Evolutionary conservation across 139 green algal species (phyloP), one percentile per base, ranked within the genome.

Genomic region (Coelastrella sp.): DNA sequence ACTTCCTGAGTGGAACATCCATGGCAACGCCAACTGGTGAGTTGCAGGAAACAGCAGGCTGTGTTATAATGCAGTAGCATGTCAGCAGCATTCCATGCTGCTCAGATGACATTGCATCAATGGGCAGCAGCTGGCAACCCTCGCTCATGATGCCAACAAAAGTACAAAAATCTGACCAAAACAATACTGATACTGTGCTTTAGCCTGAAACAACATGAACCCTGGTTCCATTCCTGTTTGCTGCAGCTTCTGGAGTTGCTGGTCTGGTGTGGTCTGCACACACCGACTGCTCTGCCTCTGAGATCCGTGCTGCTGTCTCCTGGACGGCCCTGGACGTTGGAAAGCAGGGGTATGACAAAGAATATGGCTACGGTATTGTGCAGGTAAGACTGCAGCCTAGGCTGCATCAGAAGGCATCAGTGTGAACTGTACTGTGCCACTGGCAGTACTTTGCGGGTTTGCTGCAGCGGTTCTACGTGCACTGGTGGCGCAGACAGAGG

Each of bases 1-100:
- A 86, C 59, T 86, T 86, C 59, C 57, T 74, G 81, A 73, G 57
- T 60, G 81, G 81, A 63, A 86, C 81, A 15, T 73, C 57, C n/a
- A 86, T 86, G 81, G 81, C 74, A 3, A 80, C 74, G 9, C 74
- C 74, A 14, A 80, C 25, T 1, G 74, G 68, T 85, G 57, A 49
- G 79, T 85, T 56, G 19, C 14, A 6, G 75, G 25, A 59, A 57
- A 24, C 17, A 20, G 74, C 25, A 49, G 35, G 35, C 35, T 49
- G 35, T 49, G 35, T 49, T 49, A 49, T 49, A 49, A 5, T 49
- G 35, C 35, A 49, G 35, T 49, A 49, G 35, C 35, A 49, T 49
- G 35, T 49, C 35, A 49, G 35, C 35, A 49, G 35, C 35, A 49
- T 49, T 49, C 35, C 1, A 49, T 49, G 35, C 35, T 49, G 35